These are phyloP conservation scores for Rosa hybrid DNA, from an alignment of 331 rosid genomes.

Conservation along the genomic window DNA sequence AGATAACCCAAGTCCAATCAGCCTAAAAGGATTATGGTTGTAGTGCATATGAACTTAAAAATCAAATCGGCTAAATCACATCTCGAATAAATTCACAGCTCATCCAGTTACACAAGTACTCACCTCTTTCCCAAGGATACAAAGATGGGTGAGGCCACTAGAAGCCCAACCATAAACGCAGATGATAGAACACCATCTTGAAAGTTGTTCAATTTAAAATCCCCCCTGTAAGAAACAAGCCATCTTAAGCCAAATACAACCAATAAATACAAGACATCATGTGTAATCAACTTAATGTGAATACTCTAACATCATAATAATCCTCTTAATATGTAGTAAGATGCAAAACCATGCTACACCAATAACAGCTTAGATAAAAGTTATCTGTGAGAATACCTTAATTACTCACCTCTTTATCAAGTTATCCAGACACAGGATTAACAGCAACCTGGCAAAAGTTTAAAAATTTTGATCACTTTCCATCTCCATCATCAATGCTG, in stretches of 20 bases:
- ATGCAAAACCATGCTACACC: background rate
- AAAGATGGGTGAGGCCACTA: conserved; percentile 80
- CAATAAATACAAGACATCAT: background rate
- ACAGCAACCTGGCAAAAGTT: conserved; percentile 60
- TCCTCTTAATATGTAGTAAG: background rate
- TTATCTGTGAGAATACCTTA: background rate
- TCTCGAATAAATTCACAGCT: background rate
- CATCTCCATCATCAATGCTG: no score
- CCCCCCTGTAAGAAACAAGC: conserved; percentile 60
- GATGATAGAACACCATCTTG: conserved; percentile 90
- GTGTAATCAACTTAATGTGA: background rate
- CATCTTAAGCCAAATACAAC: conserved; percentile 19
- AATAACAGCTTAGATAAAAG: background rate
- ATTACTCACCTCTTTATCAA: conserved; percentile 53
- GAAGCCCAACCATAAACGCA: conserved; percentile 96
- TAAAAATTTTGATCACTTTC: background rate
- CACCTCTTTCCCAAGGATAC: conserved; percentile 87
- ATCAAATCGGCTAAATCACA: background rate
- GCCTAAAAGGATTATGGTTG: conserved; percentile 92
- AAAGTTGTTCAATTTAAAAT: conserved; percentile 82
- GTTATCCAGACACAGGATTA: conserved; percentile 65
- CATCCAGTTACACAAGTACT: conserved; percentile 8
- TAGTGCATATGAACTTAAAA: conserved; percentile 27
- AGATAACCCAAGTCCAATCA: conserved; percentile 92
- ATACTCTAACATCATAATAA: background rate